A percentile compares a stretch with the other conserved stretches of the same genome.
phyloP scores from a whole-genome alignment of 129 eudicot species.

The Lonicera japonica region DNA sequence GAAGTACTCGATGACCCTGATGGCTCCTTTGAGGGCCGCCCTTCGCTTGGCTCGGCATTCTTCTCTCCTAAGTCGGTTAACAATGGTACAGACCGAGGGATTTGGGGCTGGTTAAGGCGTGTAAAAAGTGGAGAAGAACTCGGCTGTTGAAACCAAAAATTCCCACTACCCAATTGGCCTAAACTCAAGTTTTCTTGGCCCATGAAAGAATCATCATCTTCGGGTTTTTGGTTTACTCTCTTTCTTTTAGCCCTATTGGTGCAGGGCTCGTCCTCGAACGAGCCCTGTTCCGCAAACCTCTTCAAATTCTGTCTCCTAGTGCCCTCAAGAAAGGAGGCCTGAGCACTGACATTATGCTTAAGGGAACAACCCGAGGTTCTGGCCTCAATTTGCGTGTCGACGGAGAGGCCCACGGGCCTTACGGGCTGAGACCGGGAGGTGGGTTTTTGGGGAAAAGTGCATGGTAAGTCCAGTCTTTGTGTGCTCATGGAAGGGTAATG shows the following conservation, averaged over 20 bases:
- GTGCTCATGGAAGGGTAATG: slow-evolving; percentile 92
- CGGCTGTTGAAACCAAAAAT: slow-evolving; percentile 44
- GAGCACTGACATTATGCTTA: slow-evolving; percentile 50
- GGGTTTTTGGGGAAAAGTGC: slow-evolving; percentile 56
- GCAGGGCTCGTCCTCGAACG: slow-evolving; percentile 33
- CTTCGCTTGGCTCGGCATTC: slow-evolving; percentile 35
- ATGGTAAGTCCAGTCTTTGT: slow-evolving; percentile 82
- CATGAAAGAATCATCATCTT: slow-evolving; percentile 19
- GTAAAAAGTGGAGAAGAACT: slow-evolving; percentile 19
- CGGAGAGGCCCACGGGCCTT: slow-evolving; percentile 50
- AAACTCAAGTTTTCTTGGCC: slow-evolving; percentile 35
- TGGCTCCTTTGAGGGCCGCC: slow-evolving; percentile 32
- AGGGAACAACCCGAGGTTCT: slow-evolving; percentile 44
- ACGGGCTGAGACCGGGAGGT: slow-evolving; percentile 42
- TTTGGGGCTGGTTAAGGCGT: slow-evolving; percentile 34
- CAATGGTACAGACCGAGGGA: slow-evolving; percentile 36
- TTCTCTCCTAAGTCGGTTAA: slow-evolving; percentile 51
- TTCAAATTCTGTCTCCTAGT: slow-evolving; percentile 51
- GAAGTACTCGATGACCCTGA: slow-evolving; percentile 70
- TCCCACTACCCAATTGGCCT: slow-evolving; percentile 57
- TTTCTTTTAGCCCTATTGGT: slow-evolving; percentile 55
- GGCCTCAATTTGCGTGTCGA: slow-evolving; percentile 56
- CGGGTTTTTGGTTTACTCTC: slow-evolving; percentile 36
- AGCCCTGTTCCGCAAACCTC: slow-evolving; percentile 52
- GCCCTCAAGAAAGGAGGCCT: no score